Evolutionary conservation across 2,329 filamentous ascomycete genomes (phyloP), one percentile per base, ranked within the genome.

Genomic region (Cercospora zeina): DNA sequence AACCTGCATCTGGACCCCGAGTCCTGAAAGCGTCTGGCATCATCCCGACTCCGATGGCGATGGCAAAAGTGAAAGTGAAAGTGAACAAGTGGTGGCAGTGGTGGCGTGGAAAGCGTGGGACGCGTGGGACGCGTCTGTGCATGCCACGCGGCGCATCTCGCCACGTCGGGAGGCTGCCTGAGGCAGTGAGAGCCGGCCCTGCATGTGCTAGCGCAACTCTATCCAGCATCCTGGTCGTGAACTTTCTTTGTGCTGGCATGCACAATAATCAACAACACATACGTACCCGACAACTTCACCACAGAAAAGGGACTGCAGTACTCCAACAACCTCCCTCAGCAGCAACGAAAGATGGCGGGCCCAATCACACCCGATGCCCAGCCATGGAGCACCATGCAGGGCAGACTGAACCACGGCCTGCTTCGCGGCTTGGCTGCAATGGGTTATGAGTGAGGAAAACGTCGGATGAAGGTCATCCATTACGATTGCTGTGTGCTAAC

Each of bases 401-500:
- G 68, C 31, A 67, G 63, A 54, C 58, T 71, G 31, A 62, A 70
- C 27, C 62, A 67, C 24, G 62, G 65, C 39, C 61, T 69, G 16
- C 63, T 69, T n/a, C 56, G 49, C n/a, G 63, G 65, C 19, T 56
- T 69, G 31, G 57, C 63, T 14, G 55, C 24, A 9, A 68, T 68
- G 66, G 66, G 66, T 36, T 69, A 68, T 61, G 62, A 68, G 64
- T 69, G 54, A 58, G 63, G 60, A 45, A 56, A 60, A 55, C 53
- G 56, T 62, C 61, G 61, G 63, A 53, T 54, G 50, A 58, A 64
- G 54, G 42, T 59, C 50, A 30, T 31, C 54, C 57, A 36, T 50
- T 34, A 33, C 30, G 34, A 30, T 11, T n/a, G 14, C 16, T 36
- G 39, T 10, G 36, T 59, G 42, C 60, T 68, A 72, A 87, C 85